Base-by-base conservation (phyloP, 148 eudicot species). In the Cornus controversa region DNA sequence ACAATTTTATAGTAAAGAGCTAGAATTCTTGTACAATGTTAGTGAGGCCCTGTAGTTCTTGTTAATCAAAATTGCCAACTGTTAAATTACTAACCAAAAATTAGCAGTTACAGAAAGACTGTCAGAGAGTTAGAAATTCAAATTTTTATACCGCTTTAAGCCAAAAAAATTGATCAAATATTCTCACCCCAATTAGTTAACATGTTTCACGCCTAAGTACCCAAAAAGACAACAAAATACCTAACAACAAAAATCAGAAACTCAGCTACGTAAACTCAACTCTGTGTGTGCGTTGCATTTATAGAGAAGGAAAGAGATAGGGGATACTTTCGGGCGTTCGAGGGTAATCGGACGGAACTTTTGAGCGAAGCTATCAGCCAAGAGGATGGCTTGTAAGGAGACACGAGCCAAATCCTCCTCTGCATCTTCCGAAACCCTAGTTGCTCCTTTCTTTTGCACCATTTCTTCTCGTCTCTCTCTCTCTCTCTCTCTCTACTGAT, bases 291-390 rank as follows among this genome's bases (percentile, higher is more conserved):
- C 0, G 20, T 0, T 16, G 24, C 22, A 76, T 22, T 8, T 42
- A 18, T 18, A 58, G 24, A 66, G 1, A 37, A 0, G 20, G 2
- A 57, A 54, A 24, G n/a, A 50, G 26, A 69, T 34, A 28, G 63
- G 23, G 66, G 8, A 15, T 80, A 90, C 97, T 86, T 94, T 94
- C 67, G 99, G 97, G 81, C 97, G 94, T 83, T 95, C 97, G 50
- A 93, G 94, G 5, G 99, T 91, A 79, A 95, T 95, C 70, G 99
- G 99, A 28, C 97, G 94, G 72, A 95, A 95, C 77, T 83, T 89
- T 64, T 91, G 91, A 78, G 96, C 88, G 73, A 95, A 95, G 75
- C 93, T 90, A 79, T 95, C 97, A 27, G 99, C 97, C 76, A 95
- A 86, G 1, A 95, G 84, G 72, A 95, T 79, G 62, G 97, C 99